A percentile compares a stretch with the other conserved stretches of the same genome.
Conservation (phyloP, 805 yeast species). For the Wickerhamiella bombiphila region DNA sequence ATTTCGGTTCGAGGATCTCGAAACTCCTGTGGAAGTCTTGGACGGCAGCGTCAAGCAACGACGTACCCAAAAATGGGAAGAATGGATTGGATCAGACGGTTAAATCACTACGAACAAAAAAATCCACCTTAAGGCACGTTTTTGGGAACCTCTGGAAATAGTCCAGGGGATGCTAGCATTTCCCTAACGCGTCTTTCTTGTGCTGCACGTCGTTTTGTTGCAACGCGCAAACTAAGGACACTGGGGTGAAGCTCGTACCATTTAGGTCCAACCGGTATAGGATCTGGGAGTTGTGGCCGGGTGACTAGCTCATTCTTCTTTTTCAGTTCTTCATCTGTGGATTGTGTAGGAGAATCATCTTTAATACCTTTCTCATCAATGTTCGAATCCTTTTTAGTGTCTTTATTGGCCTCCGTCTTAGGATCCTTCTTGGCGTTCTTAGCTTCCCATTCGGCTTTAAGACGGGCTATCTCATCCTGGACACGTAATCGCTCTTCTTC, state of each 20-base stretch:
- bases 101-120: no score
- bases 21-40: constrained; percentile 44
- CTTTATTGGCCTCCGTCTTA: constrained; percentile 13
- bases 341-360: neutral
- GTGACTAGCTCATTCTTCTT: neutral
- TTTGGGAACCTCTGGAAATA: constrained; percentile 26
- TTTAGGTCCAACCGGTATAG: neutral
- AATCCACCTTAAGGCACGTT: constrained; percentile 25
- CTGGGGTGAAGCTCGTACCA: constrained; percentile 25
- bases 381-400: constrained; percentile 4
- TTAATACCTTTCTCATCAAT: constrained; percentile 12
- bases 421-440: constrained; percentile 14
- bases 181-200: constrained; percentile 21
- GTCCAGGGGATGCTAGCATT: constrained; percentile 20
- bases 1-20: constrained; percentile 55
- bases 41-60: constrained; percentile 58
- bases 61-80: constrained; percentile 45
- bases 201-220: constrained; percentile 18
- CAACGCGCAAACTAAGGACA: constrained; percentile 30
- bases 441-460: constrained; percentile 22
- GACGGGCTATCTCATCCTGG: constrained; percentile 22
- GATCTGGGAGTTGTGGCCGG: neutral
- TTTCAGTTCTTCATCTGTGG: constrained; percentile 1
- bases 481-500: constrained; percentile 12
- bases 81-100: no score